A percentile compares a stretch with the other conserved stretches of the same genome.
These are phyloP conservation scores for Scheffersomyces parashehatae DNA, from an alignment of 1,139 yeast genomes.

Conservation along the genomic window DNA sequence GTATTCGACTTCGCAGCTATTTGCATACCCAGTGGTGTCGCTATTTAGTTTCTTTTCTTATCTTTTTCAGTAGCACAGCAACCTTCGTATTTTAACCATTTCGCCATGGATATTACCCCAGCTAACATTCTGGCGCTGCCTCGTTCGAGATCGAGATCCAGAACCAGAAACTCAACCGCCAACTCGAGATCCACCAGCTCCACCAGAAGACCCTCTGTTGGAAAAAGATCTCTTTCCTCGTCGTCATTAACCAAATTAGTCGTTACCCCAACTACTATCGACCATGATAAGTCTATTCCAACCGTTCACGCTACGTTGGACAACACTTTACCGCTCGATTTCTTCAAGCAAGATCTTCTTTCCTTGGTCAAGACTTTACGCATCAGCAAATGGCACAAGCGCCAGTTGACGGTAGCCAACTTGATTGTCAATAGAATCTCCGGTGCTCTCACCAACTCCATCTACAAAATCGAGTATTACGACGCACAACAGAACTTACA, in stretches of 20 bases:
- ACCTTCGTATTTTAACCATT: not conserved
- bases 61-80: not conserved
- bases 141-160: slow-evolving; percentile 39
- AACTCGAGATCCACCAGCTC: slow-evolving; percentile 39
- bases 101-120: slow-evolving; percentile 31
- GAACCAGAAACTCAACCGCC: slow-evolving; percentile 36
- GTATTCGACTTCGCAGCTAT: not conserved
- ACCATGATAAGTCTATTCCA: slow-evolving; percentile 34
- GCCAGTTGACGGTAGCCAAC: slow-evolving; percentile 42
- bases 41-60: slow-evolving; percentile 4
- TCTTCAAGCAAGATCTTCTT: slow-evolving; percentile 80
- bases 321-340: slow-evolving; percentile 74
- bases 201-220: slow-evolving; percentile 37
- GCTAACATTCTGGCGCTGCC: slow-evolving; percentile 18
- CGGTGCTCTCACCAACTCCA: slow-evolving; percentile 93
- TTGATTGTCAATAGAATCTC: slow-evolving; percentile 62
- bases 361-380: slow-evolving; percentile 62
- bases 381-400: slow-evolving; percentile 76
- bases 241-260: slow-evolving; percentile 21
- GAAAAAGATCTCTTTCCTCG: slow-evolving; percentile 32
- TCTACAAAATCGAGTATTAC: slow-evolving; percentile 61
- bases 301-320: slow-evolving; percentile 53
- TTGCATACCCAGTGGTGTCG: not conserved
- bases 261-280: slow-evolving; percentile 30
- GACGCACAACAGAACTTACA: slow-evolving; percentile 25